phyloP scores from a whole-genome alignment of 23 red algal species.

The Gracilariopsis chorda region DNA sequence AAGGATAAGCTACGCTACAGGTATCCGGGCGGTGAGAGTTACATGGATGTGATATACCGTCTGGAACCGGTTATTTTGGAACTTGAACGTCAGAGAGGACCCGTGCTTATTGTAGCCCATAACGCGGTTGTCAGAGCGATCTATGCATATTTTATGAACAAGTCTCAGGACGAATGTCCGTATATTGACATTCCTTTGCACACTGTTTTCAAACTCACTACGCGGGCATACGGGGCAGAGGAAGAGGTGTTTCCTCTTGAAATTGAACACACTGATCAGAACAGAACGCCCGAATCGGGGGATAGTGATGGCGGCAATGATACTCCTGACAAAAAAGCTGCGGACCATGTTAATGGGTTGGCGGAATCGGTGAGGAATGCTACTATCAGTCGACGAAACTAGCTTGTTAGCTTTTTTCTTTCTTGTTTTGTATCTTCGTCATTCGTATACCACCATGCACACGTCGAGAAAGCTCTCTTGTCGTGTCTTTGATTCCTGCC shows the following conservation, averaged over 20 bases:
- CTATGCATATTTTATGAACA: conserved; percentile 91
- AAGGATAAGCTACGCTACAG: conserved; percentile 94
- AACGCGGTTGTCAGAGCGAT: conserved; percentile 99
- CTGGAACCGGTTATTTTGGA: conserved; percentile 98
- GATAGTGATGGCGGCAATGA: conserved; percentile 50
- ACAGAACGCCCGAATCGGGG: conserved; percentile 73
- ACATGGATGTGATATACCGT: conserved; percentile 92
- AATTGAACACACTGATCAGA: conserved; percentile 63
- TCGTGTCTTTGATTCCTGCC: too few relatives aligned
- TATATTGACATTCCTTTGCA: conserved; percentile 95
- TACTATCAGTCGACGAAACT: background rate
- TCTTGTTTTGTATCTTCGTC: too few relatives aligned
- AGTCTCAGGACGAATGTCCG: conserved; percentile 81
- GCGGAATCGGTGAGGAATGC: background rate
- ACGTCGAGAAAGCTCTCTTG: too few relatives aligned
- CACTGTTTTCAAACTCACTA: conserved; percentile 85
- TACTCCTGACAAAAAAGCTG: background rate
- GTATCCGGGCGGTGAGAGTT: conserved; percentile 95
- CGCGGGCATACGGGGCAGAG: conserved; percentile 76
- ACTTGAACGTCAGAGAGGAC: conserved; percentile 85
- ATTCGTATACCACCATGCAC: too few relatives aligned
- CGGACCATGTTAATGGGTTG: background rate
- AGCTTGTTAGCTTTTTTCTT: background rate
- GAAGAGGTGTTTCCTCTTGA: conserved; percentile 65
- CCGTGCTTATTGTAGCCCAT: conserved; percentile 96